phyloP scores from a whole-genome alignment of 106 monocot genomes.

The Alisma plantagoaquatica region DNA sequence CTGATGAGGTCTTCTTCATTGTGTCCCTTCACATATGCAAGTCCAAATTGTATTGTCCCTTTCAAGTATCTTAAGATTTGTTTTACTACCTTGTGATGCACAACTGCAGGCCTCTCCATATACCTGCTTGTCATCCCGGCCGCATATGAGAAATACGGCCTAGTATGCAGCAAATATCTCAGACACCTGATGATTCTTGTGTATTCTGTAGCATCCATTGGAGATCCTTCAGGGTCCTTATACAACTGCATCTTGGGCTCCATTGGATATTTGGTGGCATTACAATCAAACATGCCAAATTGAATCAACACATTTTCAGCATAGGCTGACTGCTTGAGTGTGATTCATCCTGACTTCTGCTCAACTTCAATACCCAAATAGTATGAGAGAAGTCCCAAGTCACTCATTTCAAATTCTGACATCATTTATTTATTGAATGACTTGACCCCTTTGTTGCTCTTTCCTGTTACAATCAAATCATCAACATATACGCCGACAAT shows the following conservation, averaged over 20 bases:
- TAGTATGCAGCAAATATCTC: not conserved
- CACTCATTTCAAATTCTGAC: too few species aligned
- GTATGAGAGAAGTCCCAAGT: too few species aligned
- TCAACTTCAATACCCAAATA: not conserved
- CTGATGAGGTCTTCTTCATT: too few species aligned
- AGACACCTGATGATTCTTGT: not conserved
- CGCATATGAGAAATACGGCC: too few species aligned
- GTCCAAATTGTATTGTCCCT: not conserved
- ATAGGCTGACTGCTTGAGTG: not conserved
- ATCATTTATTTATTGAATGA: too few species aligned
- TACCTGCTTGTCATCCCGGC: too few species aligned
- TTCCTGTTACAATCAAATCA: too few species aligned
- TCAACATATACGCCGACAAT: too few species aligned
- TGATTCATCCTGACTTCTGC: not conserved
- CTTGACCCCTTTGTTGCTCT: too few species aligned
- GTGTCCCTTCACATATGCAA: not conserved
- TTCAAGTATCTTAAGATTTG: slow-evolving; percentile 1
- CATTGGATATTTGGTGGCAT: not conserved
- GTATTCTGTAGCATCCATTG: not conserved
- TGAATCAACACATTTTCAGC: too few species aligned
- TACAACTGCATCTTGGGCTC: not conserved
- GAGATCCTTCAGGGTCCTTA: not conserved
- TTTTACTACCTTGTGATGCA: not conserved
- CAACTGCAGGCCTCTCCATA: not conserved
- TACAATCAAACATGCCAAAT: not conserved